Percentiles rank a stretch among this genome's conserved stretches.
phyloP scores from a whole-genome alignment of 306 rosid species.

The Gynostemma pentaphyllum region DNA sequence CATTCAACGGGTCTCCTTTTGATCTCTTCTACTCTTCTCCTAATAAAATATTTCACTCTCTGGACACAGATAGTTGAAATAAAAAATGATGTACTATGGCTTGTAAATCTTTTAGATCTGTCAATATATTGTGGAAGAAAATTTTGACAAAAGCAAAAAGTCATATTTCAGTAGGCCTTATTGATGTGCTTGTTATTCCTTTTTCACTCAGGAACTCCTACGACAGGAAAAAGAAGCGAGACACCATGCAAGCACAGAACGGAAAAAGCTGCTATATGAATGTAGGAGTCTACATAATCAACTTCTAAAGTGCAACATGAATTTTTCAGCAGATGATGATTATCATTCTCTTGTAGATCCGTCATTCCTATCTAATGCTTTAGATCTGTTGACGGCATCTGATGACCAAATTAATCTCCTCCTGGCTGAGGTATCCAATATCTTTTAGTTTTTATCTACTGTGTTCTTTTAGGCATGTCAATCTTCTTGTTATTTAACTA shows the following conservation, averaged over 20 bases:
- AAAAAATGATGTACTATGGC: not conserved
- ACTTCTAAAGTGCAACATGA: slow-evolving; percentile 56
- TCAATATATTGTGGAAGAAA: not conserved
- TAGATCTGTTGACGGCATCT: slow-evolving; percentile 41
- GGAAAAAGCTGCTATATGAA: slow-evolving; percentile 40
- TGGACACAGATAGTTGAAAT: not conserved
- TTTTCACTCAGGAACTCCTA: slow-evolving; percentile 34
- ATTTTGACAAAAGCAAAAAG: not conserved
- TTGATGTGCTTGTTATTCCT: not conserved
- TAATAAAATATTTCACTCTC: not conserved
- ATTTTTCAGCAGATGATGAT: slow-evolving; percentile 27
- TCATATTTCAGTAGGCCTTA: not conserved
- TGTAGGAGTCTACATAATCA: slow-evolving; percentile 45
- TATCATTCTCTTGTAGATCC: slow-evolving; percentile 18
- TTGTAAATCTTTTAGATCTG: not conserved
- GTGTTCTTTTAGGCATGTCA: not conserved
- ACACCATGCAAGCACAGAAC: slow-evolving; percentile 35
- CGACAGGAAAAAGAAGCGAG: slow-evolving; percentile 48
- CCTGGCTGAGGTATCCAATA: slow-evolving; percentile 49
- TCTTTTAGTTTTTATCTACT: not conserved
- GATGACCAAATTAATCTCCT: slow-evolving; percentile 55
- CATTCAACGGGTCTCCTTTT: not conserved
- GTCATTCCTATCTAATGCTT: slow-evolving; percentile 40
- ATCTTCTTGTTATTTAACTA: too few species aligned
- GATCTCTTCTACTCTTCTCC: not conserved